Evolutionary conservation across 2,329 filamentous ascomycete genomes (phyloP).

Genomic region (Exserohilum turcica): DNA sequence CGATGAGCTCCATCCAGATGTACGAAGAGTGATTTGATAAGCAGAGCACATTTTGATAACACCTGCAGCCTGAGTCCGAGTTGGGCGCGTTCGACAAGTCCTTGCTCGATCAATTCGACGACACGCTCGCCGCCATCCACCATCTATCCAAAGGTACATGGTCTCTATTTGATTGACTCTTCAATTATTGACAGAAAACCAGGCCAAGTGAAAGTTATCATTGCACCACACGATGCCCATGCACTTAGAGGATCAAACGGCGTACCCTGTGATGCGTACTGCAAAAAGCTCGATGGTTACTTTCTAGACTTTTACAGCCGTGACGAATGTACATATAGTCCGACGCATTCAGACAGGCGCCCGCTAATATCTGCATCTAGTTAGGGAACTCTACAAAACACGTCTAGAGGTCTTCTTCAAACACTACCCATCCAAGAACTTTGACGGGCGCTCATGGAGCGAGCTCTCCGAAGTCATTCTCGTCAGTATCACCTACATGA

Average conservation of each 20-base stretch:
- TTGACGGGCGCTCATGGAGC: conserved; percentile 38
- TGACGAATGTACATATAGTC: conserved; percentile 28
- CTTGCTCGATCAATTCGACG: conserved; percentile 43
- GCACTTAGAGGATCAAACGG: conserved; percentile 39
- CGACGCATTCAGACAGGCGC: background rate
- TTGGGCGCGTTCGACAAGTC: conserved; percentile 40
- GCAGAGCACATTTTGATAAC: background rate
- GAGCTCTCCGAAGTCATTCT: conserved; percentile 40
- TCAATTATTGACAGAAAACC: background rate
- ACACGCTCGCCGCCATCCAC: conserved; percentile 44
- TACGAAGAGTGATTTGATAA: conserved; percentile 10
- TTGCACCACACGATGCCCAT: conserved; percentile 44
- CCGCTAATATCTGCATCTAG: conserved; percentile 12
- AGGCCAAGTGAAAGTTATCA: conserved; percentile 46
- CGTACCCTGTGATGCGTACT: conserved; percentile 44
- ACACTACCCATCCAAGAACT: conserved; percentile 44
- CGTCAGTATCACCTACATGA: conserved; percentile 19
- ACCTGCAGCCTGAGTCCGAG: conserved; percentile 31
- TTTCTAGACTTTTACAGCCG: conserved; percentile 46
- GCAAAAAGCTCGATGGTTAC: conserved; percentile 35
- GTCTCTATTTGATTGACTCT: background rate
- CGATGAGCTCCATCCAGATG: conserved; percentile 37
- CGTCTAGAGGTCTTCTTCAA: conserved; percentile 43
- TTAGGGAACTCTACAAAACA: conserved; percentile 37
- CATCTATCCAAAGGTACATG: conserved; percentile 38